These are phyloP conservation scores for Pestalotiopsis sp. DNA, from an alignment of 2,329 filamentous ascomycete genomes.

Conservation along the genomic window DNA sequence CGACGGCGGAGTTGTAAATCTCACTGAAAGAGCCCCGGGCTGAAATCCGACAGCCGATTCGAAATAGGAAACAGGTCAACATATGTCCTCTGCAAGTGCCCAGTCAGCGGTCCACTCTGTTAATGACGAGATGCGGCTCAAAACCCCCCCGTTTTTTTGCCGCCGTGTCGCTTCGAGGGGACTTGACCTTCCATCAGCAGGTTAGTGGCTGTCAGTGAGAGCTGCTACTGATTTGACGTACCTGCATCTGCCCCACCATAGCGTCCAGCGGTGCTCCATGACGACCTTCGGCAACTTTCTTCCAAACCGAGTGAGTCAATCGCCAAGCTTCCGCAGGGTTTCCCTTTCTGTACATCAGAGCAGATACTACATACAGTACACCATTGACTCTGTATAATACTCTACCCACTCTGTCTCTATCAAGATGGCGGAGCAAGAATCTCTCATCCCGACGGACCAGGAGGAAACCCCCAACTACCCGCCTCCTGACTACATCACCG, in stretches of 20 bases:
- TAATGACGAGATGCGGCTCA: too few species aligned
- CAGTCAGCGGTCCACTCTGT: too few species aligned
- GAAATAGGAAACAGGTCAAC: too few species aligned
- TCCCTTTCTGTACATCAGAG: not conserved
- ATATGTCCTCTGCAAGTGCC: too few species aligned
- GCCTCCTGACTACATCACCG: constrained; percentile 46
- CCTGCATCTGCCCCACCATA: constrained; percentile 14
- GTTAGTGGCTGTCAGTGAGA: not conserved
- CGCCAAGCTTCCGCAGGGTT: not conserved
- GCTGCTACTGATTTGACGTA: constrained; percentile 11
- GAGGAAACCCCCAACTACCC: constrained; percentile 34
- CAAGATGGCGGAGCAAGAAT: constrained; percentile 24
- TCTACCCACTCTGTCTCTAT: not conserved
- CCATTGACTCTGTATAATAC: not conserved
- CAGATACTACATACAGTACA: not conserved
- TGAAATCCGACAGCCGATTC: too few species aligned
- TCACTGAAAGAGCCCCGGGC: too few species aligned
- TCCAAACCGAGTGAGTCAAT: not conserved
- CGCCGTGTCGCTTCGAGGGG: not conserved
- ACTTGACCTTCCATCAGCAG: not conserved
- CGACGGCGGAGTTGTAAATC: too few species aligned
- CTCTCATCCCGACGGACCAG: constrained; percentile 14
- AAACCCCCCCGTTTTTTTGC: too few species aligned
- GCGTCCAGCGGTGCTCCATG: not conserved
- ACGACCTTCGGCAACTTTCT: not conserved